Percentiles rank a stretch among this genome's conserved stretches.
These are phyloP conservation scores for Phytophthora crassamura DNA, from an alignment of 352 stramenopile species.

Conservation along the genomic window DNA sequence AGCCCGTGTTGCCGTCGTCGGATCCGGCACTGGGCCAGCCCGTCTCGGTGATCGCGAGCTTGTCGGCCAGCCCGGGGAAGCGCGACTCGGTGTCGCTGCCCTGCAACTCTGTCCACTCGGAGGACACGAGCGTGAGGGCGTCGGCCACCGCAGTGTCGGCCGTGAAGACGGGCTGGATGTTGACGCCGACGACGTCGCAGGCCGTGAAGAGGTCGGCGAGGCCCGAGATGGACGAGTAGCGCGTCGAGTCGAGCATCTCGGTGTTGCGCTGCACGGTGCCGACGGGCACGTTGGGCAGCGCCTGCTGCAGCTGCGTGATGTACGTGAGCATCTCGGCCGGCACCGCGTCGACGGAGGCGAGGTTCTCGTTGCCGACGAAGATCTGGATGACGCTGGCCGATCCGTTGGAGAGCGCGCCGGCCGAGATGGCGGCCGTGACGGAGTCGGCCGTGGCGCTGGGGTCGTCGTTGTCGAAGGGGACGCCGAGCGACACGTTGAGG, in stretches of 20 bases:
- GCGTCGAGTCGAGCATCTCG: constrained; percentile 51
- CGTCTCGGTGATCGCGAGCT: constrained; percentile 66
- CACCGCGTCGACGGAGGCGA: constrained; percentile 40
- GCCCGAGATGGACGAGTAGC: constrained; percentile 40
- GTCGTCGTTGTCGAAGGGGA: constrained; percentile 51
- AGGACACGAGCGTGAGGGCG: constrained; percentile 50
- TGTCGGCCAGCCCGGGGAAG: constrained; percentile 53
- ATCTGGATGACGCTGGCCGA: constrained; percentile 51
- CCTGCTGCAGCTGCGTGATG: constrained; percentile 48
- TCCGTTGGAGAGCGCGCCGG: constrained; percentile 36
- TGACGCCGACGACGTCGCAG: constrained; percentile 73
- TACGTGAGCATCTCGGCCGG: constrained; percentile 49
- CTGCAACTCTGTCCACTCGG: constrained; percentile 54
- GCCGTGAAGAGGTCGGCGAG: constrained; percentile 49
- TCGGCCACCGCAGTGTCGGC: constrained; percentile 35
- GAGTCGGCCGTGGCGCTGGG: constrained; percentile 39
- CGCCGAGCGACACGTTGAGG: constrained; percentile 54
- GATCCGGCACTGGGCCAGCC: constrained; percentile 63
- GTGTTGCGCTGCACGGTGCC: constrained; percentile 63
- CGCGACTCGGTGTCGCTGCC: constrained; percentile 39
- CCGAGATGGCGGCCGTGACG: constrained; percentile 45
- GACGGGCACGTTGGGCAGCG: constrained; percentile 39
- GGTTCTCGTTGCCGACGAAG: constrained; percentile 72
- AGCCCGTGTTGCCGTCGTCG: constrained; percentile 51
- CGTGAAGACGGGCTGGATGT: constrained; percentile 77